phyloP scores from a whole-genome alignment of 495 filamentous ascomycete species.

The Filosporella fistucella region DNA sequence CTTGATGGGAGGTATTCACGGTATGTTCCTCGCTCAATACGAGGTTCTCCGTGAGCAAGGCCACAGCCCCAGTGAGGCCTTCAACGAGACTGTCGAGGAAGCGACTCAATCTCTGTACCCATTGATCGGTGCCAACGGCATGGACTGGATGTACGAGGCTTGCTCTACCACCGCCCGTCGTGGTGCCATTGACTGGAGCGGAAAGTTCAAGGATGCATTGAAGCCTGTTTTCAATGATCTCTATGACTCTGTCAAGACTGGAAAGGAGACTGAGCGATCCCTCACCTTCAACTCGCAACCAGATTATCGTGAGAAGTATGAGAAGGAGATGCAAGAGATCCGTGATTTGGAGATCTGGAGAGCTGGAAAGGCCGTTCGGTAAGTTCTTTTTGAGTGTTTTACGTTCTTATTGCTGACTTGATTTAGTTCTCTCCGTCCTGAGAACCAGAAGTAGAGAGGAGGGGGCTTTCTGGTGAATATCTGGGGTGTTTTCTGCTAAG shows the following conservation, averaged over 20 bases:
- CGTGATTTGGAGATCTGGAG: conserved; percentile 96
- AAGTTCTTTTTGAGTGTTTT: conserved; percentile 25
- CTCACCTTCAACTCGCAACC: conserved; percentile 92
- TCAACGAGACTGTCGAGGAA: conserved; percentile 99
- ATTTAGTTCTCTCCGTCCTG: conserved; percentile 72
- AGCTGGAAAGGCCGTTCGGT: conserved; percentile 94
- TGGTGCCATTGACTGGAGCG: conserved; percentile 98
- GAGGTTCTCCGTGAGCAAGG: conserved; percentile 98
- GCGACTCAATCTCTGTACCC: conserved; percentile 97
- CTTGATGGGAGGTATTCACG: conserved; percentile 99
- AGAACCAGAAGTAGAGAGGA: conserved; percentile 74
- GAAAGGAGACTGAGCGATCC: conserved; percentile 87
- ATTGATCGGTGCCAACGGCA: conserved; percentile 90
- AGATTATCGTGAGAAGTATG: conserved; percentile 93
- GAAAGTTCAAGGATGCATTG: conserved; percentile 87
- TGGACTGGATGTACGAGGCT: conserved; percentile 99
- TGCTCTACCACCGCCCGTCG: conserved; percentile 98
- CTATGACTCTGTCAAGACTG: conserved; percentile 84
- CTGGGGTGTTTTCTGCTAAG: conserved; percentile 8
- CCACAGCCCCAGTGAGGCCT: conserved; percentile 95
- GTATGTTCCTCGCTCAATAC: conserved; percentile 99
- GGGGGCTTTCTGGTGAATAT: background rate
- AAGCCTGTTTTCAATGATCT: conserved; percentile 98
- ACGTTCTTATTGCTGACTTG: conserved; percentile 20
- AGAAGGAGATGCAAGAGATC: conserved; percentile 96